Percentiles rank a stretch among this genome's conserved stretches.
phyloP scores from a whole-genome alignment of 1,284 basidiomycete genomes.

The Papiliotrema terrestris region DNA sequence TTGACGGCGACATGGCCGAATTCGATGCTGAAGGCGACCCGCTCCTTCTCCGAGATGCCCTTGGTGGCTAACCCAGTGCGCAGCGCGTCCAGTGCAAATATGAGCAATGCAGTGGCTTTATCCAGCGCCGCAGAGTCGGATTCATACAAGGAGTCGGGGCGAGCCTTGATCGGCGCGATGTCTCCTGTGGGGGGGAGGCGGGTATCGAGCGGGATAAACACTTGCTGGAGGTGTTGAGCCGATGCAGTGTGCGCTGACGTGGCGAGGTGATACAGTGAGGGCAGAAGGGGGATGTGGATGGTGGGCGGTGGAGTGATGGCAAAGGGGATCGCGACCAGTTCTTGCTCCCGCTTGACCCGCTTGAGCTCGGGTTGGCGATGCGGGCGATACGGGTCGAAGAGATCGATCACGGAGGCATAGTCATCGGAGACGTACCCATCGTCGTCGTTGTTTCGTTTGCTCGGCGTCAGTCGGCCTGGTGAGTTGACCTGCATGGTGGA shows the following conservation, averaged over 20 bases:
- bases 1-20: slow-evolving; percentile 33
- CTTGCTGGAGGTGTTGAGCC: slow-evolving; percentile 31
- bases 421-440: too few species aligned
- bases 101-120: slow-evolving; percentile 26
- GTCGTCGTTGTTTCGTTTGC: too few species aligned
- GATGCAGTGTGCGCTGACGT: slow-evolving; percentile 28
- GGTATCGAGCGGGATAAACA: slow-evolving; percentile 24
- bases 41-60: slow-evolving; percentile 29
- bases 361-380: background rate
- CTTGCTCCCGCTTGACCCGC: background rate
- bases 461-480: background rate
- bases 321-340: background rate
- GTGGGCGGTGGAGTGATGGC: background rate
- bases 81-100: slow-evolving; percentile 35
- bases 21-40: slow-evolving; percentile 33
- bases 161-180: slow-evolving; percentile 6
- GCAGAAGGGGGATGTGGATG: background rate
- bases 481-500: background rate
- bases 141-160: background rate
- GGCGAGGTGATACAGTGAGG: slow-evolving; percentile 31
- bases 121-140: slow-evolving; percentile 25
- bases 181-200: background rate
- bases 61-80: slow-evolving; percentile 14
- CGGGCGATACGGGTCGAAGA: background rate
- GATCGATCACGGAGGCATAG: too few species aligned